phyloP scores from a whole-genome alignment of 1,284 basidiomycete genomes.

The Sporisorium reilianum region DNA sequence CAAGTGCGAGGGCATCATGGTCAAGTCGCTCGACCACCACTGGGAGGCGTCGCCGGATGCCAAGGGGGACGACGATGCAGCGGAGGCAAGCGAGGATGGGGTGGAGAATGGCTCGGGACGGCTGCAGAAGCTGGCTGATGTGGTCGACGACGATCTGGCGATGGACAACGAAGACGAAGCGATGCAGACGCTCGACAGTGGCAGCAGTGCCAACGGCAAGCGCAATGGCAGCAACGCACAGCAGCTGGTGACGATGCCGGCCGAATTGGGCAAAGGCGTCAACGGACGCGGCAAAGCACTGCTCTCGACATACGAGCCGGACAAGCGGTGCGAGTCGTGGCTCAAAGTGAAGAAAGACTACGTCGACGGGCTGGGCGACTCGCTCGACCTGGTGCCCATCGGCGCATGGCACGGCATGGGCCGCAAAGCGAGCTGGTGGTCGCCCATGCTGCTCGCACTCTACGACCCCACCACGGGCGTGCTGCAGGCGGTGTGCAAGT shows the following conservation, averaged over 20 bases:
- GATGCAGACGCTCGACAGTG: slow-evolving; percentile 26
- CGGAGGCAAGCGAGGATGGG: slow-evolving; percentile 2
- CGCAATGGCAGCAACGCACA: not conserved
- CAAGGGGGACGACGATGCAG: slow-evolving; percentile 55
- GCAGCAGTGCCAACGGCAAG: not conserved
- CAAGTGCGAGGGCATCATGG: slow-evolving; percentile 91
- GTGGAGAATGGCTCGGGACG: slow-evolving; percentile 52
- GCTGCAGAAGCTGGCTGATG: slow-evolving; percentile 56
- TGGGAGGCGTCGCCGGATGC: slow-evolving; percentile 56
- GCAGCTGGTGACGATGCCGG: not conserved
- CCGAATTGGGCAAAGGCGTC: slow-evolving; percentile 54
- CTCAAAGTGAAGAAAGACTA: slow-evolving; percentile 79
- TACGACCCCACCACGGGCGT: slow-evolving; percentile 80
- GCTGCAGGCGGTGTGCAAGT: slow-evolving; percentile 72
- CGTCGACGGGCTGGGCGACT: slow-evolving; percentile 75
- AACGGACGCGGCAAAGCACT: slow-evolving; percentile 76
- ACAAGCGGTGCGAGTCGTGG: slow-evolving; percentile 71
- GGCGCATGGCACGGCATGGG: slow-evolving; percentile 89
- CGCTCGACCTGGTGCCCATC: slow-evolving; percentile 63
- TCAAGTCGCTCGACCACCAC: slow-evolving; percentile 77
- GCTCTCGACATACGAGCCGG: slow-evolving; percentile 88
- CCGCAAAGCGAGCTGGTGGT: slow-evolving; percentile 93
- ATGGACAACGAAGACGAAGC: slow-evolving; percentile 55
- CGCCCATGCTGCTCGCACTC: slow-evolving; percentile 82
- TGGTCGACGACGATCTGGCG: slow-evolving; percentile 56